Evolutionary conservation across 768 basidiomycete species (phyloP), one percentile per base, ranked within the genome.

Genomic region (Russula lepida): DNA sequence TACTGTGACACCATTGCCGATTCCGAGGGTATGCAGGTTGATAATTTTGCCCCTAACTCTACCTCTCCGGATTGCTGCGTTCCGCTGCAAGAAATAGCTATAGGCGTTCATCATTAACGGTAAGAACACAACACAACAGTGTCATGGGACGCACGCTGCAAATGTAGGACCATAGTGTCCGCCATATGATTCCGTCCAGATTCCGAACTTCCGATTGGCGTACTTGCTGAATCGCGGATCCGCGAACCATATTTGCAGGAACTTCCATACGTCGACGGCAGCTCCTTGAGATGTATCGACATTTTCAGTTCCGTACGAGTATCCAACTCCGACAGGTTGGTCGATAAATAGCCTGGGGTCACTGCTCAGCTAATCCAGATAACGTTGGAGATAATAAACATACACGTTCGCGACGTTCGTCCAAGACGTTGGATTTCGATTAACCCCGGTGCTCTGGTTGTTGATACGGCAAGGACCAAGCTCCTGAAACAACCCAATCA

Each of bases 401-500:
- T 57, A 71, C 73, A 84, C 69, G 63, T 84, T 83, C 0, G 77
- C 76, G 49, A 79, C 71, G 67, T 78, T 79, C 69, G 82, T 83
- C 83, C 84, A 85, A 0, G 83, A 82, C 67, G 71, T 77, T 0
- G 81, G 79, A 66, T 85, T 85, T 19, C 75, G 68, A 1, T 73
- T 71, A 32, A 84, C 79, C 28, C 73, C 69, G 5, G 72, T 74
- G 35, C 92, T 92, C 1, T 84, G 77, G 46, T 91, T 74, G 17
- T 80, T 74, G 64, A 98, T 78, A 32, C 74, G 74, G 74, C 95
- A 98, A 0, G 95, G 94, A 0, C 95, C 95, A 25, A 95, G 84
- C 70, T 98, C 94, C 67, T 95, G 92, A 17, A 98, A 77, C 25
- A 97, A 81, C 12, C 95, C 95, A 0, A 90, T 88, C 74, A 74